These are phyloP conservation scores for Penicillium fimorum DNA, from an alignment of 495 filamentous ascomycete genomes.

Conservation along the genomic window DNA sequence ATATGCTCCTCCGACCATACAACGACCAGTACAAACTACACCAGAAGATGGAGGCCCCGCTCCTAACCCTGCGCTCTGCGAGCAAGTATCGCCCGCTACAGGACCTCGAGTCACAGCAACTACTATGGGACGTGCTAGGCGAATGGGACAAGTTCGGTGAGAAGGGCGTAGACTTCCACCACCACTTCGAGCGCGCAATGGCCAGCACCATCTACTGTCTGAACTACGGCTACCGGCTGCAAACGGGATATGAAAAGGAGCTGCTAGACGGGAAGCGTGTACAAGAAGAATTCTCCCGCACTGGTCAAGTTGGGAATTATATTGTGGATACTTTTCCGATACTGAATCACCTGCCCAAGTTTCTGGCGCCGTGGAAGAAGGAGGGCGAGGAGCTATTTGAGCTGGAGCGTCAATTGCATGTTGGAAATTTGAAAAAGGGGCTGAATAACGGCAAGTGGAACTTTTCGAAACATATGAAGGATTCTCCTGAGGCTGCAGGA, in stretches of 20 bases:
- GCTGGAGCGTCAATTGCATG: slow-evolving; percentile 27
- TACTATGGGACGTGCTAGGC: slow-evolving; percentile 16
- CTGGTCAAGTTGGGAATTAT: background rate
- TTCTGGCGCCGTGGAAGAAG: slow-evolving; percentile 51
- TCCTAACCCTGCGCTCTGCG: slow-evolving; percentile 1
- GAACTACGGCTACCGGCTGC: slow-evolving; percentile 54
- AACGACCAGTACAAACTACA: slow-evolving; percentile 10
- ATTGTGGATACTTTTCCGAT: slow-evolving; percentile 28
- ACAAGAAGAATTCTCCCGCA: slow-evolving; percentile 28
- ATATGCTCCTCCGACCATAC: slow-evolving; percentile 24
- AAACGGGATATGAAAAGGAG: slow-evolving; percentile 27
- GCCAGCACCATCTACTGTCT: slow-evolving; percentile 57
- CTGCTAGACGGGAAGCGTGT: slow-evolving; percentile 13
- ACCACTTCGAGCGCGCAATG: slow-evolving; percentile 58
- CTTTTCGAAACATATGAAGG: background rate
- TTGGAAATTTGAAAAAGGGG: background rate
- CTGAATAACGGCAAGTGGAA: slow-evolving; percentile 8
- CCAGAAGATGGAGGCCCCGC: slow-evolving; percentile 7
- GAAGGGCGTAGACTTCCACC: slow-evolving; percentile 41
- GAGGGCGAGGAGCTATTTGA: slow-evolving; percentile 35
- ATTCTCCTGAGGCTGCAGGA: slow-evolving; percentile 1
- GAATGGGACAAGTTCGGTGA: slow-evolving; percentile 2
- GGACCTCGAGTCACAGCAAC: slow-evolving; percentile 19
- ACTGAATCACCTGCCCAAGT: slow-evolving; percentile 43
- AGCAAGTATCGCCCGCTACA: slow-evolving; percentile 8